Evolutionary conservation across 805 yeast genomes (phyloP).

Genomic region (Lipomyces yamadae): DNA sequence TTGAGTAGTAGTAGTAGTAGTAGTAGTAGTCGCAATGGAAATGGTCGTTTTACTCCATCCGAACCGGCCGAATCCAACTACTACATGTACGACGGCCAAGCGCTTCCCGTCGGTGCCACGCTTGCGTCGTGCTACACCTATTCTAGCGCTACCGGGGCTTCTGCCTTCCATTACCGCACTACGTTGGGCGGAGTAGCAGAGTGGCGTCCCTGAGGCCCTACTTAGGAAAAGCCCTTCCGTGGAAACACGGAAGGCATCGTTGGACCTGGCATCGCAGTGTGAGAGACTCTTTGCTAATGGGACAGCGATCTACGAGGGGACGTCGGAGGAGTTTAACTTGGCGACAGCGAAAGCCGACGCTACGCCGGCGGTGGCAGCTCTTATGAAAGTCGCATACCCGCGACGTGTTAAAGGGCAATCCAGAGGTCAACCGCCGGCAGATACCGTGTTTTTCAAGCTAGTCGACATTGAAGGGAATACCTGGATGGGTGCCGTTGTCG

Average conservation of each 20-base stretch:
- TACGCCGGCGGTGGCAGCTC: slow-evolving; percentile 30
- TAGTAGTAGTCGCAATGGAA: slow-evolving; percentile 26
- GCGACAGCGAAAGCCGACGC: slow-evolving; percentile 3
- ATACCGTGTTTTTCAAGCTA: slow-evolving; percentile 26
- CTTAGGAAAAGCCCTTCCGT: slow-evolving; percentile 39
- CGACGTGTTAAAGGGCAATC: slow-evolving; percentile 7
- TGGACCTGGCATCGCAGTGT: slow-evolving; percentile 41
- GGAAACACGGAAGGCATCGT: slow-evolving; percentile 40
- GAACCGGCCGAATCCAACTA: slow-evolving; percentile 7
- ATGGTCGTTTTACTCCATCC: slow-evolving; percentile 11
- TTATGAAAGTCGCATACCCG: slow-evolving; percentile 32
- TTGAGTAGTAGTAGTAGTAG: slow-evolving; percentile 31
- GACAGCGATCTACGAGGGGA: slow-evolving; percentile 37
- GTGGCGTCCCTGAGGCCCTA: slow-evolving; percentile 44
- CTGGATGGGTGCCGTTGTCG: slow-evolving; percentile 38
- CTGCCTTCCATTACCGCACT: slow-evolving; percentile 40
- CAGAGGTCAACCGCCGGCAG: slow-evolving; percentile 7
- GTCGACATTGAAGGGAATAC: slow-evolving; percentile 30
- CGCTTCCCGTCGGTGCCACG: slow-evolving; percentile 28
- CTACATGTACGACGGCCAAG: slow-evolving; percentile 24
- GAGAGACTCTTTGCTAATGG: slow-evolving; percentile 41
- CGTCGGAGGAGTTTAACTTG: slow-evolving; percentile 8
- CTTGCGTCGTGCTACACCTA: slow-evolving; percentile 39
- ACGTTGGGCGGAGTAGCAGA: slow-evolving; percentile 41
- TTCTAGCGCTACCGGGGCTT: slow-evolving; percentile 33